These are phyloP conservation scores for Rhizoctonia solani DNA, from an alignment of 1,284 basidiomycete genomes.

Conservation along the genomic window DNA sequence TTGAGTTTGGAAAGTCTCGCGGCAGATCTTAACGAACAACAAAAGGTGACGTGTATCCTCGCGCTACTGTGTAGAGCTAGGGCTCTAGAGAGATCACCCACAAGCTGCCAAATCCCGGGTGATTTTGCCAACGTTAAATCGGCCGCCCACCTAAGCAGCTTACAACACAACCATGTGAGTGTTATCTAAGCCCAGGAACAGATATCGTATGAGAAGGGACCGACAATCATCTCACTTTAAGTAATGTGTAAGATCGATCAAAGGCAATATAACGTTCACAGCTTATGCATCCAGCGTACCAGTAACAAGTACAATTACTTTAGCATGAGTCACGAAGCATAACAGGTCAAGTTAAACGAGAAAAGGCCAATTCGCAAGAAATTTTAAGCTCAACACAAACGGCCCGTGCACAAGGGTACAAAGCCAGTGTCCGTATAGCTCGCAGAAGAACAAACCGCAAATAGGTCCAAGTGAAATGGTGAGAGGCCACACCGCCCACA, in stretches of 20 bases:
- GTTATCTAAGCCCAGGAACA: slow-evolving; percentile 3
- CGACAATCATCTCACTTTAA: slow-evolving; percentile 2
- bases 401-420: background rate
- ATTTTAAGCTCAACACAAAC: slow-evolving; percentile 1
- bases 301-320: slow-evolving; percentile 7
- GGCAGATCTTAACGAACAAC: too few relatives aligned
- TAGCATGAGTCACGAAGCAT: background rate
- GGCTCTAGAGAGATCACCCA: too few relatives aligned
- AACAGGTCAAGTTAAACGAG: background rate
- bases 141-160: background rate
- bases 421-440: slow-evolving; percentile 6
- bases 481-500: background rate
- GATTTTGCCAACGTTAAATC: too few relatives aligned
- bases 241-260: slow-evolving; percentile 1
- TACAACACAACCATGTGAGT: background rate
- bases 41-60: too few relatives aligned
- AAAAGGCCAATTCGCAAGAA: background rate
- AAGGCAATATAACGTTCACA: slow-evolving; percentile 1
- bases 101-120: too few relatives aligned
- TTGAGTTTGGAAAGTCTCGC: too few relatives aligned
- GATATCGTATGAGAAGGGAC: background rate
- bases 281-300: background rate
- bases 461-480: background rate
- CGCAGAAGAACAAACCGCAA: slow-evolving; percentile 1
- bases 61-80: too few relatives aligned